Evolutionary conservation across 345 rosid genomes (phyloP), one percentile per base, ranked within the genome.

Genomic region (Aquilaria malaccensis): DNA sequence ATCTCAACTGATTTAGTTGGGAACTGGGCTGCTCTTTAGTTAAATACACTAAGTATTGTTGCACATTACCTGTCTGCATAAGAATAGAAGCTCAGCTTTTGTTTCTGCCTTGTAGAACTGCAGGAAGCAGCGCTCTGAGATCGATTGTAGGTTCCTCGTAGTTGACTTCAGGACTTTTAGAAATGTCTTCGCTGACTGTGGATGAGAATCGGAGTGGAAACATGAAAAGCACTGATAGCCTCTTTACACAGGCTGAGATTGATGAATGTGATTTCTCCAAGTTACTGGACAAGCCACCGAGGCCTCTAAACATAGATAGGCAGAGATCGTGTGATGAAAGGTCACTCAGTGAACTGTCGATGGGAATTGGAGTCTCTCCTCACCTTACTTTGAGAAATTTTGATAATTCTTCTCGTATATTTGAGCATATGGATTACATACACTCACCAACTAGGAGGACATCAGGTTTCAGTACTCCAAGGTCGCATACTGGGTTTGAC

Each of bases 251-350:
- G 48, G 75, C 71, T 15, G 89, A 79, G 68, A 22, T 67, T 13
- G 84, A 80, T n/a, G 94, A 84, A 63, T 22, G 77, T 37, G 89
- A 81, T 80, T 74, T 85, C 77, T 80, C 88, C 0, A 87, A 77
- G 85, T 61, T 86, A 61, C 58, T 71, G 33, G 97, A 84, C 61
- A 85, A 68, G 80, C 89, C 96, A 77, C 88, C 97, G 52, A 85
- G 86, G 77, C 68, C 78, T 30, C 60, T 93, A 79, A 87, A 76
- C 65, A 74, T 90, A 13, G 96, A 94, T 7, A 81, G 97, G 71
- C 83, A 84, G 65, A 74, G 81, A 59, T 94, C 97, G 10, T 84
- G 67, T 32, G 97, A 86, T 13, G 95, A 85, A 64, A 70, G 83
- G 73, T 80, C 84, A 11, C 70, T 85, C 1, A 73, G 48, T 55